Evolutionary conservation across 345 rosid genomes (phyloP), one percentile per base, ranked within the genome.

Genomic region (Bretschneidera sinensis): DNA sequence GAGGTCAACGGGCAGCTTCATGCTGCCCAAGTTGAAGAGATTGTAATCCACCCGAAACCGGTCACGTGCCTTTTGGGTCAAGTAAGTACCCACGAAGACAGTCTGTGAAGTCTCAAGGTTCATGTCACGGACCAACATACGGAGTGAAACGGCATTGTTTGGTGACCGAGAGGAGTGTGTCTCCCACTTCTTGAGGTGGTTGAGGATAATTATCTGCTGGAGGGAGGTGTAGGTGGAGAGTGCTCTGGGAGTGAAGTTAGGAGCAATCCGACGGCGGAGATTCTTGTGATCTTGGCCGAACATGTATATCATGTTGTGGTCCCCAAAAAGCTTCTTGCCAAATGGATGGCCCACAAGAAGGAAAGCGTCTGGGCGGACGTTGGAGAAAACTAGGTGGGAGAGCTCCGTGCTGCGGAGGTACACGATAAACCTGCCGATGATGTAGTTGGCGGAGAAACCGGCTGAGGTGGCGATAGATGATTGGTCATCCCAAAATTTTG

Each of bases 31-130:
- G 59, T 88, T 91, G 75, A 91, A 91, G n/a, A 85, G 56, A 55
- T 82, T 82, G 74, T 88, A 92, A 51, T 91, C 96, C 48, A 9
- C 57, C 7, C 76, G 69, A 58, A 88, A 91, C 53, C 61, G 61
- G 2, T 43, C 45, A 19, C 85, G 68, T 0, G 72, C 81, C 23
- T 78, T 73, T 1, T 20, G 19, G 31, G 54, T 57, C 17, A 91
- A 65, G 59, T 91, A 91, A 1, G 82, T 85, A 8, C 98, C 98
- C 0, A 79, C 94, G 55, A 92, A 80, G 28, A 88, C 98, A 0
- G 92, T 83, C 74, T 92, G 96, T 1, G 98, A 92, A 22, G 95
- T 88, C 55, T 92, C 95, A 0, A 92, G 85, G 66, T 92, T 89
- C 71, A 92, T 69, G 4, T 92, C 96, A 0, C 98, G 84, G 55